phyloP scores from a whole-genome alignment of 2,329 filamentous ascomycete species.

The Fusarium brachygibbosum region DNA sequence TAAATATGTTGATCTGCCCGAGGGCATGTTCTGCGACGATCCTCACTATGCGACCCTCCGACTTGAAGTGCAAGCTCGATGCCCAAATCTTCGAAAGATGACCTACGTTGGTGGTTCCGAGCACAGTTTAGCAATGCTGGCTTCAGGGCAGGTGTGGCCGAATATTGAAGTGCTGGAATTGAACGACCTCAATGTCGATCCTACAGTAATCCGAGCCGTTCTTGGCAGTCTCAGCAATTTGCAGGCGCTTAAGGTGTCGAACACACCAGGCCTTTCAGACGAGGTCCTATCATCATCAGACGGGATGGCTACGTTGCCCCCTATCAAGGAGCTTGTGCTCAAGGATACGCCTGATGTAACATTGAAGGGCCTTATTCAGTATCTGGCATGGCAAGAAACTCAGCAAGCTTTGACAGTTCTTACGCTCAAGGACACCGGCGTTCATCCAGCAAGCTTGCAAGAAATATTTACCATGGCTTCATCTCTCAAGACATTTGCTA shows the following conservation, averaged over 20 bases:
- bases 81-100: conserved; percentile 90
- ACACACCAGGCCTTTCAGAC: conserved; percentile 79
- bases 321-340: conserved; percentile 79
- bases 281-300: conserved; percentile 78
- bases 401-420: conserved; percentile 74
- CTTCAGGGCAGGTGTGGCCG: conserved; percentile 75
- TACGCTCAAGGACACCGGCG: conserved; percentile 78
- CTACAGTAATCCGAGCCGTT: conserved; percentile 76
- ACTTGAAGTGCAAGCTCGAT: conserved; percentile 86
- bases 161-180: conserved; percentile 81
- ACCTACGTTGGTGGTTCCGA: conserved; percentile 84
- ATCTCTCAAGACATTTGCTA: conserved; percentile 68
- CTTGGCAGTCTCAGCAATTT: conserved; percentile 76
- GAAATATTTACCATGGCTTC: conserved; percentile 70
- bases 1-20: conserved; percentile 89
- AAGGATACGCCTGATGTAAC: conserved; percentile 80
- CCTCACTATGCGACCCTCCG: conserved; percentile 79
- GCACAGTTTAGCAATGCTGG: conserved; percentile 78
- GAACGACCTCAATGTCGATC: conserved; percentile 76
- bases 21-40: conserved; percentile 88
- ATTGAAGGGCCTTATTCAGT: conserved; percentile 75
- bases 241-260: conserved; percentile 79
- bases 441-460: conserved; percentile 73
- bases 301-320: conserved; percentile 78
- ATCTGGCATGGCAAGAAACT: conserved; percentile 73